Evolutionary conservation across 805 yeast genomes (phyloP), one percentile per base, ranked within the genome.

Genomic region (Pichia rugopelliculosa): DNA sequence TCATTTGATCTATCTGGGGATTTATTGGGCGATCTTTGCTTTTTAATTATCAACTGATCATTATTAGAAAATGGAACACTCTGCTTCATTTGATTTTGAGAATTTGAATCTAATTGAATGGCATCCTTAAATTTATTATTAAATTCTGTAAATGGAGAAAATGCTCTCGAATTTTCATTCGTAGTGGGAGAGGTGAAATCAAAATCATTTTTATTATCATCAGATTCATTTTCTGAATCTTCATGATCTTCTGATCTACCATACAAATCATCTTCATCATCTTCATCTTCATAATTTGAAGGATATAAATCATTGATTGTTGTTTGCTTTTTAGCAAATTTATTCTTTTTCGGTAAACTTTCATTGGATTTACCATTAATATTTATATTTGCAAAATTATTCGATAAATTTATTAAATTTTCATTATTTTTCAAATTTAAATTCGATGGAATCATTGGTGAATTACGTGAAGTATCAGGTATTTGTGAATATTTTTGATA

Each of bases 61-160:
- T 36, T 42, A 8, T 21, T 39, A 8, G 27, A 23, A 5, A 20
- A 20, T 7, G 42, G 21, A 17, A 12, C 20, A 39, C 18, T 44
- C 45, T 13, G 22, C 42, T 18, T 30, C n/a, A 42, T 36, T 45
- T 48, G 49, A 15, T 7, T 23, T 17, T 34, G 23, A 36, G 17
- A 11, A 24, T 43, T 48, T 50, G 34, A 30, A 30, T 30, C 34
- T n/a, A 39, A 27, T 21, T 59, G 55, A 53, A 65, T 56, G 2
- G 68, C 56, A 24, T 54, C 56, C 20, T 56, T 58, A 47, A 58
- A 62, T 34, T 64, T 59, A 12, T 55, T 54, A 44, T 65, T 60
- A 56, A 65, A 66, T 24, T 60, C 68, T 3, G 69, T 57, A 50
- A 64, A 66, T 38, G 72, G 71, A 1, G 71, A 67, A 23, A 66